Evolutionary conservation across 1,284 basidiomycete species (phyloP).

Genomic region (Ceratobasidium theobromae): DNA sequence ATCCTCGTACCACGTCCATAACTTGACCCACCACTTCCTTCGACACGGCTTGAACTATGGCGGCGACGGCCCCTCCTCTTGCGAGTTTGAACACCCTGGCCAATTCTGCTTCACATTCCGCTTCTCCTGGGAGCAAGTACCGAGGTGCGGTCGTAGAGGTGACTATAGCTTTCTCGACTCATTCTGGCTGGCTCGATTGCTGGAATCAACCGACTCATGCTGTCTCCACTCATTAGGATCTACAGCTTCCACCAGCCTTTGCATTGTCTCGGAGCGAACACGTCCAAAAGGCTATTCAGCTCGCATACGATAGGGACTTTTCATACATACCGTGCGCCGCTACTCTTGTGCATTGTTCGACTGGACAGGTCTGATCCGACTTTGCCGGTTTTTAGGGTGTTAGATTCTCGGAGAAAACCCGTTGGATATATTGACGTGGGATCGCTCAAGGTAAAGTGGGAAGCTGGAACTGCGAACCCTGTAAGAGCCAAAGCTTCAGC

Average conservation of each 20-base stretch:
- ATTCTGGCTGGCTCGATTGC: too few relatives aligned
- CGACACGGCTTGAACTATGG: too few relatives aligned
- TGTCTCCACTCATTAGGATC: constrained; percentile 56
- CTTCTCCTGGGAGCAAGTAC: constrained; percentile 59
- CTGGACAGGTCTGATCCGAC: background rate
- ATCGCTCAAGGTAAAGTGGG: constrained; percentile 72
- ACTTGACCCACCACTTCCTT: too few relatives aligned
- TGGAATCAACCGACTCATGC: background rate
- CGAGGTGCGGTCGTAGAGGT: constrained; percentile 82
- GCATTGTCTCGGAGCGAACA: constrained; percentile 71
- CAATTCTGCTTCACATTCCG: background rate
- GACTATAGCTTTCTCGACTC: constrained; percentile 31
- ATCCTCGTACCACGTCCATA: too few relatives aligned
- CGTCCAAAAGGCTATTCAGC: constrained; percentile 73
- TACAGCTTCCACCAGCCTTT: constrained; percentile 87
- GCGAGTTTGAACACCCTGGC: background rate
- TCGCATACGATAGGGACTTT: constrained; percentile 88
- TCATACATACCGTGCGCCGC: constrained; percentile 78
- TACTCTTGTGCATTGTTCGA: background rate
- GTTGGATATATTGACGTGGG: constrained; percentile 82
- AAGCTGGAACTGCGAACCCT: constrained; percentile 66
- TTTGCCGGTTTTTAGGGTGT: constrained; percentile 57
- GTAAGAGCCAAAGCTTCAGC: constrained; percentile 49
- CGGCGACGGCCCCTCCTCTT: constrained; percentile 13
- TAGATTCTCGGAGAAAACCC: constrained; percentile 69